Percentiles rank a stretch among this genome's conserved stretches.
Evolutionary conservation across 164 flowering plant species (phyloP).

Genomic region (Nymphaea thermarum): DNA sequence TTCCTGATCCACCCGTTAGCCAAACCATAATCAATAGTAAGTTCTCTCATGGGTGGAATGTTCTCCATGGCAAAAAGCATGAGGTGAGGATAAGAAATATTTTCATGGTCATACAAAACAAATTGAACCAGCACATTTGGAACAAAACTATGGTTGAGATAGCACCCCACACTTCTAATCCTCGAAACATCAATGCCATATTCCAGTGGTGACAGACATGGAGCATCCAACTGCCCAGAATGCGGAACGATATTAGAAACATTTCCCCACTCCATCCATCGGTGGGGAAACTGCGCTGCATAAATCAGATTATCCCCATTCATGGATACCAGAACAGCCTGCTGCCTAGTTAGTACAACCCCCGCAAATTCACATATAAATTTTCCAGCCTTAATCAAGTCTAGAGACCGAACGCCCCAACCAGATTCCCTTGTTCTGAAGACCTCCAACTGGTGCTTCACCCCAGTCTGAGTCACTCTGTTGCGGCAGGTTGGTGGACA

Average conservation of each 20-base stretch:
- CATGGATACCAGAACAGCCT: conserved; percentile 53
- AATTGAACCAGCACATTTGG: conserved; percentile 85
- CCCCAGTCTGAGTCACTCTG: conserved; percentile 61
- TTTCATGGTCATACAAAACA: conserved; percentile 65
- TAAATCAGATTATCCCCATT: conserved; percentile 67
- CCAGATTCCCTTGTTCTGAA: conserved; percentile 68
- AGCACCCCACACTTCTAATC: conserved; percentile 83
- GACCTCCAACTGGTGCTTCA: conserved; percentile 48
- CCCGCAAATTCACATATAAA: conserved; percentile 80
- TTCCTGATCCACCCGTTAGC: conserved; percentile 53
- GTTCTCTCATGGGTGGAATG: conserved; percentile 83
- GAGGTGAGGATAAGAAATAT: conserved; percentile 60
- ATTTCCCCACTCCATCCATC: conserved; percentile 89
- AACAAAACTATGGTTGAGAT: conserved; percentile 64
- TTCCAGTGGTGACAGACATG: conserved; percentile 57
- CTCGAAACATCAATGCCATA: conserved; percentile 87
- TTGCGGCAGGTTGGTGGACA: conserved; percentile 65
- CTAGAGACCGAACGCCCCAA: conserved; percentile 83
- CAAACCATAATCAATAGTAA: conserved; percentile 84
- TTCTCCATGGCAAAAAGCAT: conserved; percentile 93
- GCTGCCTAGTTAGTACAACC: conserved; percentile 52
- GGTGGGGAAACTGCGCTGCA: conserved; percentile 55
- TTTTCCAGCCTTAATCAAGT: conserved; percentile 60
- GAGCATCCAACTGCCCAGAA: conserved; percentile 33
- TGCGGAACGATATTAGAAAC: conserved; percentile 47